These are phyloP conservation scores for Globisporangium yorkense DNA, from an alignment of 352 stramenopile genomes.

Conservation along the genomic window DNA sequence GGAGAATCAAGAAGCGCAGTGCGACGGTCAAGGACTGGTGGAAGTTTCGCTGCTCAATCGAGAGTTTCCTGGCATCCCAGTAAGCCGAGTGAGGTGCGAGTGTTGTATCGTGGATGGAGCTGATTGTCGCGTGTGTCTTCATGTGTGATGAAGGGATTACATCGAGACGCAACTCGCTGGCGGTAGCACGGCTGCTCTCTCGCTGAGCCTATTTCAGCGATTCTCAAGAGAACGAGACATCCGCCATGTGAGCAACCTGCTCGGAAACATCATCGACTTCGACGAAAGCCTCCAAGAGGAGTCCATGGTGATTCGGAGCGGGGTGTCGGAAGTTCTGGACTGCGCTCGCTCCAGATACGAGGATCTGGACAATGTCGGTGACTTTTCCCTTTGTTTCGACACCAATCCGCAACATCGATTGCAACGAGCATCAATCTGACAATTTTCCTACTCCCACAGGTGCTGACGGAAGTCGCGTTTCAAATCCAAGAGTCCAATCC, in stretches of 20 bases:
- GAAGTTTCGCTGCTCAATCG: conserved; percentile 47
- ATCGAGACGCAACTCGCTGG: conserved; percentile 13
- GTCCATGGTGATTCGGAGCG: conserved; percentile 56
- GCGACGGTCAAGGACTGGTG: conserved; percentile 66
- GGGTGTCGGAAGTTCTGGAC: conserved; percentile 71
- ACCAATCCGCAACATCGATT: neutral
- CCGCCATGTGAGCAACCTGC: conserved; percentile 64
- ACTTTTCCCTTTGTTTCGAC: neutral
- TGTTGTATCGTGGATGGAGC: neutral
- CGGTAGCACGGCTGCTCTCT: neutral
- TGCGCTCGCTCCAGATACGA: conserved; percentile 59
- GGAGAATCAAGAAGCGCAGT: conserved; percentile 53
- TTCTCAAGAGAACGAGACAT: conserved; percentile 31
- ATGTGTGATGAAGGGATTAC: conserved; percentile 15
- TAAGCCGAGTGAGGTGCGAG: conserved; percentile 16
- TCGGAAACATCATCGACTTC: conserved; percentile 81
- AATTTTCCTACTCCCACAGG: conserved; percentile 22
- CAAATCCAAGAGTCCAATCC: conserved; percentile 76
- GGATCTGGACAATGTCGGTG: conserved; percentile 75
- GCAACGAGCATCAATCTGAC: neutral
- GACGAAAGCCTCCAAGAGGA: conserved; percentile 66
- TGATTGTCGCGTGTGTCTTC: conserved; percentile 2
- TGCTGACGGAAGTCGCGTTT: conserved; percentile 78
- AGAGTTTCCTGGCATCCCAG: conserved; percentile 54
- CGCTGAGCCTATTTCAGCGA: conserved; percentile 30